Evolutionary conservation across 176 grass and related monocot genomes (phyloP), one percentile per base, ranked within the genome.

Genomic region (Phoenix dactylifera): DNA sequence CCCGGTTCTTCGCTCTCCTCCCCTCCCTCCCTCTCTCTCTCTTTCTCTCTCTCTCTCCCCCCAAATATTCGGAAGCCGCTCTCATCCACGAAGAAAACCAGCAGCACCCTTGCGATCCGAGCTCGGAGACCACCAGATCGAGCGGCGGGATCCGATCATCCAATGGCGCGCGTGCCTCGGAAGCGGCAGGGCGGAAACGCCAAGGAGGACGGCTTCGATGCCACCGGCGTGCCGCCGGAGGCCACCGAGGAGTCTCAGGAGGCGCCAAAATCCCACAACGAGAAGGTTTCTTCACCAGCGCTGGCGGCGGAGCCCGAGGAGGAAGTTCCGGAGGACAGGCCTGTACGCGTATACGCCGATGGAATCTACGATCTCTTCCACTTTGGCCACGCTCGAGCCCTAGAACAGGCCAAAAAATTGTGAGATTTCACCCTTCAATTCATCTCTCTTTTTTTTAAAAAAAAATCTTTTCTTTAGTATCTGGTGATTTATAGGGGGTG

Each of bases 351-450:
- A 30, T 97, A 97, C 72, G 93, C 84, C 57, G 93, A 97, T 69
- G 93, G 93, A 69, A 97, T 91, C 87, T 97, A 87, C 75, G 93
- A 97, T 53, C 87, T 97, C 57, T 97, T 97, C 93, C 93, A 91
- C 82, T 88, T 92, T 49, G 93, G 93, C 51, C 93, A 97, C 66
- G 93, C 93, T 44, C 83, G 87, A 66, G 93, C 93, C 18, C 93
- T 97, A 69, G 93, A 97, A 76, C 93, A 91, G 74, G 93, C 93
- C 66, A 97, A 97, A 77, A 75, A 71, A 67, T 75, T 73, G 93
- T 97, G 51, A 64, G 84, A 55, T 60, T 15, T 35, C 3, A 14
- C 12, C 7, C 35, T 1, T 44, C 35, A 10, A 9, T 35, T 35
- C 7, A 35, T 44, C 35, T 44, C 10, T 44, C 0, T 35, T 10